These are phyloP conservation scores for Cordyceps javanica DNA, from an alignment of 2,329 filamentous ascomycete species.

Conservation along the genomic window DNA sequence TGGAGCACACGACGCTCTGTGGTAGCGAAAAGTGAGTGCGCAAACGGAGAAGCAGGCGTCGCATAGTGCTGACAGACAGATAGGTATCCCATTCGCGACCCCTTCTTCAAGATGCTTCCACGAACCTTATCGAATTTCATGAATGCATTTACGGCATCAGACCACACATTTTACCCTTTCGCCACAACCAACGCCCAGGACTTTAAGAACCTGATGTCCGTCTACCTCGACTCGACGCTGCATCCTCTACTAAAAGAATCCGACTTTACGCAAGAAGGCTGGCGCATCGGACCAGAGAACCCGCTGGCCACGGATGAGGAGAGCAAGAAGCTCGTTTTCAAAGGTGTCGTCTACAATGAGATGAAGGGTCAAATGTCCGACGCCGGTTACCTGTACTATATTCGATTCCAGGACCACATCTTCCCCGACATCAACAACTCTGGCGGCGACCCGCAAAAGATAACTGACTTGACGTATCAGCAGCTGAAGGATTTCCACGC, in stretches of 20 bases:
- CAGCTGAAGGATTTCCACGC: constrained; percentile 84
- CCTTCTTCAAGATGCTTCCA: constrained; percentile 99
- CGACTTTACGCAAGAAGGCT: constrained; percentile 95
- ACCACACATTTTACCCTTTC: constrained; percentile 97
- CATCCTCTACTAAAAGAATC: constrained; percentile 82
- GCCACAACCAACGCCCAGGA: constrained; percentile 94
- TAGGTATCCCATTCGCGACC: constrained; percentile 93
- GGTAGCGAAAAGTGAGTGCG: constrained; percentile 76
- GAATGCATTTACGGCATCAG: constrained; percentile 96
- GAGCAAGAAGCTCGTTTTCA: constrained; percentile 76
- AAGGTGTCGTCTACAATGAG: constrained; percentile 97
- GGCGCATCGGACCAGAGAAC: constrained; percentile 92
- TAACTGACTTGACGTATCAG: constrained; percentile 89
- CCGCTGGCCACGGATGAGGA: constrained; percentile 53
- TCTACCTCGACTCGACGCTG: constrained; percentile 92
- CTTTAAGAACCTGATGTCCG: constrained; percentile 91
- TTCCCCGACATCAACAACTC: constrained; percentile 95
- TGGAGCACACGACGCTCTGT: constrained; percentile 95
- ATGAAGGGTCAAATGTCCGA: constrained; percentile 99
- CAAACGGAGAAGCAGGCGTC: constrained; percentile 5
- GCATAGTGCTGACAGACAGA: constrained; percentile 22
- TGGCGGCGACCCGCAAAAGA: constrained; percentile 91
- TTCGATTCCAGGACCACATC: constrained; percentile 88
- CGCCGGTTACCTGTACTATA: constrained; percentile 92
- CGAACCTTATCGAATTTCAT: constrained; percentile 99